phyloP scores from a whole-genome alignment of 1,284 basidiomycete genomes.

The Austroboletus niveus region DNA sequence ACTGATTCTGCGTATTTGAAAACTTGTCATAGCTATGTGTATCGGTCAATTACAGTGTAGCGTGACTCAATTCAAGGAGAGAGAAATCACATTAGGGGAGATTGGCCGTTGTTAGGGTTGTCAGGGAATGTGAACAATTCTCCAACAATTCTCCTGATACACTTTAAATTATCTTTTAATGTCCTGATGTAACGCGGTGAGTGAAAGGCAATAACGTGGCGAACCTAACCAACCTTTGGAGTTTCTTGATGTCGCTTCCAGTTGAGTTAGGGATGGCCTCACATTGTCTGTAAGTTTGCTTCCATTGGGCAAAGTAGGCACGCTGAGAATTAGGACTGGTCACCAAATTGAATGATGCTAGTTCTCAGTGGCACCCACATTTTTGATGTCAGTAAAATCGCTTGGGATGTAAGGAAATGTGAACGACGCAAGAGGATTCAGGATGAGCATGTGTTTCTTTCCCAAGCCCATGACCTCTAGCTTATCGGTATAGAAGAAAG shows the following conservation, averaged over 20 bases:
- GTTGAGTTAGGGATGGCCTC: background rate
- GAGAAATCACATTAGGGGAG: conserved; percentile 7
- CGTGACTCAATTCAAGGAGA: background rate
- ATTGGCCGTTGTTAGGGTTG: conserved; percentile 6
- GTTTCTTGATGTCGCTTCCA: conserved; percentile 9
- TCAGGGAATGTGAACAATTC: conserved; percentile 13
- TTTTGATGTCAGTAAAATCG: conserved; percentile 16
- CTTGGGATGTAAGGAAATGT: conserved; percentile 16
- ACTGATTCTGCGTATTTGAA: conserved; percentile 21
- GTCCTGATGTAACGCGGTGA: background rate
- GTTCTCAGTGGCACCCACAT: conserved; percentile 6
- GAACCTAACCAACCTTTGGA: conserved; percentile 13
- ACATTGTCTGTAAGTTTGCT: conserved; percentile 15
- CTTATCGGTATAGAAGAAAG: conserved; percentile 12
- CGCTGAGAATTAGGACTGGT: conserved; percentile 1
- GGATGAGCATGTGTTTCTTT: conserved; percentile 6
- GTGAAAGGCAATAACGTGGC: no score
- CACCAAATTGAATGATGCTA: background rate
- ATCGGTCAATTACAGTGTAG: background rate
- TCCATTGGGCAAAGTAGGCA: conserved; percentile 20
- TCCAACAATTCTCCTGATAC: conserved; percentile 14
- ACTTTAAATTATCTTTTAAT: conserved; percentile 9
- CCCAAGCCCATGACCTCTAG: conserved; percentile 8
- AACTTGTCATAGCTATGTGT: conserved; percentile 24
- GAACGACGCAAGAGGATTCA: conserved; percentile 20